These are phyloP conservation scores for Quercus phellos DNA, from an alignment of 331 rosid species.

Conservation along the genomic window DNA sequence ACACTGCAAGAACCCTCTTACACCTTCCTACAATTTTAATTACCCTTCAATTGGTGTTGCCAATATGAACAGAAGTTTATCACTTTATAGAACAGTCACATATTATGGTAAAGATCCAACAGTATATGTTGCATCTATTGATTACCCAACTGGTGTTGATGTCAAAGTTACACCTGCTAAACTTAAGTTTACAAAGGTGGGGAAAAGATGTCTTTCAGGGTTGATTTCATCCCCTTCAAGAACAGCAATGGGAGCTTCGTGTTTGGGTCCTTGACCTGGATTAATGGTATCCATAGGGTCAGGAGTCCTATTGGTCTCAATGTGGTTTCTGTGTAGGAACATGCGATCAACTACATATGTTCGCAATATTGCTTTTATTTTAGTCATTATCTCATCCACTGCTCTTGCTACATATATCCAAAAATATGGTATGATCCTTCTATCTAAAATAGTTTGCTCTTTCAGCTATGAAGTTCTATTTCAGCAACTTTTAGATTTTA, in stretches of 20 bases:
- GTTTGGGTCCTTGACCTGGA: slow-evolving; percentile 72
- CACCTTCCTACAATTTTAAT: slow-evolving; percentile 55
- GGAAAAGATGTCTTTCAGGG: slow-evolving; percentile 39
- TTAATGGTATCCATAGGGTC: slow-evolving; percentile 44
- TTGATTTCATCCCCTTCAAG: slow-evolving; percentile 40
- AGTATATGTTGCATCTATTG: slow-evolving; percentile 42
- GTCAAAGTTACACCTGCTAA: slow-evolving; percentile 37
- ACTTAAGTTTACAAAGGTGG: slow-evolving; percentile 36
- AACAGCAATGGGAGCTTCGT: slow-evolving; percentile 59
- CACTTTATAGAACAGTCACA: slow-evolving; percentile 53
- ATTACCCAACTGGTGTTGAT: slow-evolving; percentile 42
- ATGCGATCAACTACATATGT: neutral
- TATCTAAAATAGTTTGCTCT: neutral
- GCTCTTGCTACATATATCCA: neutral
- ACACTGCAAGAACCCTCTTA: slow-evolving; percentile 37
- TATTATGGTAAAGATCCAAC: slow-evolving; percentile 44
- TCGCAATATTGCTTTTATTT: neutral
- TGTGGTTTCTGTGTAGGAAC: slow-evolving; percentile 29
- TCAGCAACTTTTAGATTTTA: neutral
- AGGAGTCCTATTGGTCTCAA: slow-evolving; percentile 65
- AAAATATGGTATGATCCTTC: neutral
- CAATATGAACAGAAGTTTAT: slow-evolving; percentile 56
- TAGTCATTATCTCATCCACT: neutral
- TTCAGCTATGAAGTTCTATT: neutral
- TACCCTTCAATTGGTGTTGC: slow-evolving; percentile 71